Evolutionary conservation across 2,329 filamentous ascomycete genomes (phyloP).

Genomic region (Scedosporium boydii): DNA sequence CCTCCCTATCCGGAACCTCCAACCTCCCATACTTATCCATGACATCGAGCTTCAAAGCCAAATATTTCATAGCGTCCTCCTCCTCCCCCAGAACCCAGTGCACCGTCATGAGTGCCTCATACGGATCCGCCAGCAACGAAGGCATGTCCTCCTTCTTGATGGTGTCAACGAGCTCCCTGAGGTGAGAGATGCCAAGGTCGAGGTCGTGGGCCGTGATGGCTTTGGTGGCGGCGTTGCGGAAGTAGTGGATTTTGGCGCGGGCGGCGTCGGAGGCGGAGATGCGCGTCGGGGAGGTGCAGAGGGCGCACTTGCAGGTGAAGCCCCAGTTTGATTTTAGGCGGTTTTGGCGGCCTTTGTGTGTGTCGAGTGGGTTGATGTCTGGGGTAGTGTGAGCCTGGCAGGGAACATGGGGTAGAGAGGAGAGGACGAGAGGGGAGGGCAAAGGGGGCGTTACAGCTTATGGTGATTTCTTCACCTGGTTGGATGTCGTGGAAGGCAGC

Average conservation of each 20-base stretch:
- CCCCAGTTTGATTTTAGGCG: constrained; percentile 1
- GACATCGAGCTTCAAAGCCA: neutral
- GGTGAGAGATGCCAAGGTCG: neutral
- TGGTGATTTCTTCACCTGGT: constrained; percentile 7
- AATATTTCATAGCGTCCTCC: neutral
- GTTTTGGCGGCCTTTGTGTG: neutral
- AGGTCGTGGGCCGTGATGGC: neutral
- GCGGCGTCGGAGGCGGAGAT: neutral
- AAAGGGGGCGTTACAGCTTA: constrained; percentile 4
- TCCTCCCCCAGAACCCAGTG: neutral
- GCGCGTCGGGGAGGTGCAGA: neutral
- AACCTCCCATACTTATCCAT: constrained; percentile 1
- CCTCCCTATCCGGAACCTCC: neutral
- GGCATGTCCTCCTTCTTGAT: constrained; percentile 1
- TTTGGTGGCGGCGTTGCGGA: neutral
- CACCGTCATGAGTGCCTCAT: constrained; percentile 1
- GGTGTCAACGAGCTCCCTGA: neutral
- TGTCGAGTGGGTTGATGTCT: constrained; percentile 4
- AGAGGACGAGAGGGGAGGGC: neutral
- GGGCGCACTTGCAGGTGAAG: constrained; percentile 7
- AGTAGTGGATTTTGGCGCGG: neutral
- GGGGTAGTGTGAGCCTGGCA: neutral
- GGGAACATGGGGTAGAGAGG: neutral
- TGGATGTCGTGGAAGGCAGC: constrained; percentile 4
- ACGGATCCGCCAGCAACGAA: neutral